These are phyloP conservation scores for Spergularia bocconei DNA, from an alignment of 148 eudicot species.

Conservation along the genomic window DNA sequence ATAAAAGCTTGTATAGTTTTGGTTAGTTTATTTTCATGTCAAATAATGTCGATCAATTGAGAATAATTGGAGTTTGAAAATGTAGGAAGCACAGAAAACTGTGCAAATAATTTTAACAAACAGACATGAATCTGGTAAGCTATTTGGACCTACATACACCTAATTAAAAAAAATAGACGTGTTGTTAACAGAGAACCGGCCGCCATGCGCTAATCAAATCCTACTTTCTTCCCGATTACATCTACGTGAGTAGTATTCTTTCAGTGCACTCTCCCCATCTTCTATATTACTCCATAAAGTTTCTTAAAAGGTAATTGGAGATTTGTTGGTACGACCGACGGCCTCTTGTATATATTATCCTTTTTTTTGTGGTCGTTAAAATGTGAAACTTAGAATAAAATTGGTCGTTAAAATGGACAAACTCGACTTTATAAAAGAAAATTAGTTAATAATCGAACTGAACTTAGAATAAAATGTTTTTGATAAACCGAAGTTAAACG, in stretches of 20 bases:
- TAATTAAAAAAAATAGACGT: background rate
- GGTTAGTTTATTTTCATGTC: background rate
- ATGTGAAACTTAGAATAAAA: no score
- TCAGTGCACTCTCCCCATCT: background rate
- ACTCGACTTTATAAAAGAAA: no score
- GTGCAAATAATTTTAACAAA: slow-evolving; percentile 10
- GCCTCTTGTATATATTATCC: background rate
- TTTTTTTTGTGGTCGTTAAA: no score
- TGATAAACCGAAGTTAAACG: no score
- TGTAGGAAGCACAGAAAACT: slow-evolving; percentile 4
- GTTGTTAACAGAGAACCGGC: background rate
- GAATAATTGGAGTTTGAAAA: background rate
- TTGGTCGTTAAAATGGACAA: no score
- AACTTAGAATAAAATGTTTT: no score
- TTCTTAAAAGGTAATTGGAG: background rate
- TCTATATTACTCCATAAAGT: background rate
- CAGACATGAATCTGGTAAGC: background rate
- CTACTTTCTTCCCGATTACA: background rate
- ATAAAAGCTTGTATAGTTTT: no score
- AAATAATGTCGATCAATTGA: slow-evolving; percentile 16
- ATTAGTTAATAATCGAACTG: no score
- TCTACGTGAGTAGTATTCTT: background rate
- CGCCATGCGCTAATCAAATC: slow-evolving; percentile 12
- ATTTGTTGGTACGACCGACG: no score
- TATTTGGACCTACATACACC: slow-evolving; percentile 10